Percentiles rank a stretch among this genome's conserved stretches.
Evolutionary conservation across 169 alveolate species (phyloP).

Genomic region (Cryptosporidium baileyi): DNA sequence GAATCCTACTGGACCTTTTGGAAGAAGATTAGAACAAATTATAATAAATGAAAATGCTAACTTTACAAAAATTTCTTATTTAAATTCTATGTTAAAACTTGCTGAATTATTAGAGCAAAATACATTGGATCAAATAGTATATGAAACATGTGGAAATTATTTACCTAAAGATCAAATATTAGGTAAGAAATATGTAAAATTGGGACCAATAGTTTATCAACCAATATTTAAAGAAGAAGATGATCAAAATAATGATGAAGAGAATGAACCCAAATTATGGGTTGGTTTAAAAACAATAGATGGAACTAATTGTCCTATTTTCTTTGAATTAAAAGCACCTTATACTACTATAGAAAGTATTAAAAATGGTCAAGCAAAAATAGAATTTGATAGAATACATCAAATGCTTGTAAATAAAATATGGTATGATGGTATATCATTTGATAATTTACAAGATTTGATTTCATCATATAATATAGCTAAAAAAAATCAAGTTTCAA

Average conservation of each 20-base stretch:
- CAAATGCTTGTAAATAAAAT: slow-evolving; percentile 68
- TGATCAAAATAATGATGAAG: slow-evolving; percentile 1
- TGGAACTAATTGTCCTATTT: slow-evolving; percentile 45
- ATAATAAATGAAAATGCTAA: neutral
- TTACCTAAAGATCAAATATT: slow-evolving; percentile 35
- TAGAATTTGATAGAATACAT: slow-evolving; percentile 60
- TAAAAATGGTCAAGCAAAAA: slow-evolving; percentile 48
- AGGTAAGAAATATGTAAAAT: slow-evolving; percentile 52
- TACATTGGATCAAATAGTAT: slow-evolving; percentile 21
- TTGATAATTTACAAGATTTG: slow-evolving; percentile 63
- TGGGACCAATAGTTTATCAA: slow-evolving; percentile 60
- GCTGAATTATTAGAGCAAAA: slow-evolving; percentile 27
- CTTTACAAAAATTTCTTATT: neutral
- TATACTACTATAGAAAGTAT: slow-evolving; percentile 39
- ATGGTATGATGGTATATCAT: slow-evolving; percentile 71
- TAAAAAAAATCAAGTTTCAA: neutral
- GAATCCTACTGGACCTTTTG: slow-evolving; percentile 77
- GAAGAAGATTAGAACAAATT: slow-evolving; percentile 70
- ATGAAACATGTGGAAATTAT: slow-evolving; percentile 46
- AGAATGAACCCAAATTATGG: slow-evolving; percentile 69
- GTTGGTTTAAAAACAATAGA: slow-evolving; percentile 68
- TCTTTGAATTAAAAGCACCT: slow-evolving; percentile 51
- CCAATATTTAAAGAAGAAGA: neutral
- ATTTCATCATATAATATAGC: slow-evolving; percentile 66
- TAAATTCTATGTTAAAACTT: neutral